Base-by-base conservation (phyloP, 2,329 filamentous ascomycete species). In the Pezicula radicicola region DNA sequence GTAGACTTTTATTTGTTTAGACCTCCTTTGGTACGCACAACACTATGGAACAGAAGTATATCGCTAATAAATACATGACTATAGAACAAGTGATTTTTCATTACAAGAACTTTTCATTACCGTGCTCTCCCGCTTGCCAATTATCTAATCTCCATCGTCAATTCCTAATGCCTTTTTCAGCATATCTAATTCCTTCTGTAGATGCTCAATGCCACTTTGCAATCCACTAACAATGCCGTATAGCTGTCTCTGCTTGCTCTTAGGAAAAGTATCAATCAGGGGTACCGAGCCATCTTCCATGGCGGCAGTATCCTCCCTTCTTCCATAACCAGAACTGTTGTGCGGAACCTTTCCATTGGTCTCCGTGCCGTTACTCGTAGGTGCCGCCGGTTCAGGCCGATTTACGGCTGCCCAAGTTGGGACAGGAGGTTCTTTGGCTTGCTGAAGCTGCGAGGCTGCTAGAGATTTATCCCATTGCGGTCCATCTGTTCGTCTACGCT, bases 121-220 rank as follows among this genome's bases (percentile, higher is more conserved):
- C 25, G 25, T 25, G 25, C 25, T 25, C 25, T 25, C 25, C 25
- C 6, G 25, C 25, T 5, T 25, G 5, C 6, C 6, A 25, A 25
- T 25, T 16, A 18, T 8, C 28, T 27, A 45, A n/a, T 45, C 42
- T 28, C 19, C 47, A 27, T 66, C 64, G 33, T 66, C 63, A 46
- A 67, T 63, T 13, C 65, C 65, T 30, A 67, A 52, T 7, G 60
- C 60, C 35, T 49, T 61, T 51, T 65, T 66, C 40, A 67, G 46
- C 12, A 56, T 51, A 49, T 65, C 56, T 21, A 67, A 52, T 33
- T 67, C 63, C 36, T 56, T 52, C 30, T 65, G 63, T 10, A 67
- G 53, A 56, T 65, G 61, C 41, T 65, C 58, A 56, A 67, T 67
- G 6, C 64, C 64, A 8, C 61, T 59, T 37, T 66, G 61, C n/a